These are phyloP conservation scores for Bipolaris zeicola DNA, from an alignment of 2,329 filamentous ascomycete genomes.

Conservation along the genomic window DNA sequence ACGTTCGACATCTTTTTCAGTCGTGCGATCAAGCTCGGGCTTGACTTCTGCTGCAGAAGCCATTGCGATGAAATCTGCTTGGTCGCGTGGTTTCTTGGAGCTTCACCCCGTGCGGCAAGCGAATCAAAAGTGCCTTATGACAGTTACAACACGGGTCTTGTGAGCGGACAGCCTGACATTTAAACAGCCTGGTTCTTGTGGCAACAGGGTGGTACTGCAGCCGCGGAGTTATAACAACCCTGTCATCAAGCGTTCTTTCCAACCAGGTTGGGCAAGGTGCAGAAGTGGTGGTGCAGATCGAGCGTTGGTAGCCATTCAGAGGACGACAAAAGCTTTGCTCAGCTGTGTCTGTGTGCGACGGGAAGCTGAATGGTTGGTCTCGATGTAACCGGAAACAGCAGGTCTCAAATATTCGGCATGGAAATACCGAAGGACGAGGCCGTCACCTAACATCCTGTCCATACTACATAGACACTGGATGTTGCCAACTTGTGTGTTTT, in stretches of 20 bases:
- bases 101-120: background rate
- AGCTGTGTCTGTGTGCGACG: background rate
- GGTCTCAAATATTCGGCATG: background rate
- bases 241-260: constrained; percentile 13
- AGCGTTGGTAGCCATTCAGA: constrained; percentile 6
- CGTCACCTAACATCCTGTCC: background rate
- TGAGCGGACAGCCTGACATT: background rate
- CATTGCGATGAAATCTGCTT: constrained; percentile 11
- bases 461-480: background rate
- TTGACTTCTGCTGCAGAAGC: constrained; percentile 16
- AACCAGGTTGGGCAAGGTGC: constrained; percentile 3
- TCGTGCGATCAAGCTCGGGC: constrained; percentile 1
- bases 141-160: background rate
- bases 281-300: background rate
- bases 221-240: constrained; percentile 1
- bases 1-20: constrained; percentile 25
- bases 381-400: background rate
- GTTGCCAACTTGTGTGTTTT: background rate
- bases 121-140: background rate
- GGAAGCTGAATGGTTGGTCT: background rate
- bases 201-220: background rate
- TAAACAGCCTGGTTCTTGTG: background rate
- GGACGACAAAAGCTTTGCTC: background rate
- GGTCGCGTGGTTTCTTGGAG: background rate
- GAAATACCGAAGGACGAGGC: background rate